Evolutionary conservation across 1,284 basidiomycete species (phyloP).

Genomic region (Exobasidium cylindrosporum): DNA sequence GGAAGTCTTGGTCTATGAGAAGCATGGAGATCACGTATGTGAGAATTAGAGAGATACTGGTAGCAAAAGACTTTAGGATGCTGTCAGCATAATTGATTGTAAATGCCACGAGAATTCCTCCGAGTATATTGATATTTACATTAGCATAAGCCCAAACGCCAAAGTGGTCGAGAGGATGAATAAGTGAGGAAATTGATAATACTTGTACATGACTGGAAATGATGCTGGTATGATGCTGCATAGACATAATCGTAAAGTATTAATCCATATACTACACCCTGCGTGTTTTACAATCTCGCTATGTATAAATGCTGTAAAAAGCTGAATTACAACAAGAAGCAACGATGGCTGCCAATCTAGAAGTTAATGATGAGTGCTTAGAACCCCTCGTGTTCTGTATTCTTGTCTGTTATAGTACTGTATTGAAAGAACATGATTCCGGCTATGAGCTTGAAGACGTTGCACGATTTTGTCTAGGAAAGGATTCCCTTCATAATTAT

Average conservation of each 20-base stretch:
- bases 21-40: not conserved
- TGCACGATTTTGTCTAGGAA: not conserved
- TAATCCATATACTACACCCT: not conserved
- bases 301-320: not conserved
- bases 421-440: not conserved
- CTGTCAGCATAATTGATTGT: constrained; percentile 1
- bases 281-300: not conserved
- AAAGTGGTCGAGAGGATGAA: not conserved
- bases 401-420: not conserved
- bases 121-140: not conserved
- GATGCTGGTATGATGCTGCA: not conserved
- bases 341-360: not conserved
- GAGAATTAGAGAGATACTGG: not conserved
- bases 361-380: not conserved
- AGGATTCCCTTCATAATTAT: not conserved
- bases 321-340: not conserved
- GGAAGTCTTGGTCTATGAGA: not conserved
- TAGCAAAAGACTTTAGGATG: not conserved
- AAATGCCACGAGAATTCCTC: not conserved
- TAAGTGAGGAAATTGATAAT: not conserved
- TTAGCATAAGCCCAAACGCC: not conserved
- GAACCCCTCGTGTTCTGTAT: not conserved
- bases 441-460: not conserved
- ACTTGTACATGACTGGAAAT: not conserved
- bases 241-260: not conserved